Percentiles rank a stretch among this genome's conserved stretches.
Evolutionary conservation across 805 yeast genomes (phyloP).

Genomic region (Wickerhamiella cacticola): DNA sequence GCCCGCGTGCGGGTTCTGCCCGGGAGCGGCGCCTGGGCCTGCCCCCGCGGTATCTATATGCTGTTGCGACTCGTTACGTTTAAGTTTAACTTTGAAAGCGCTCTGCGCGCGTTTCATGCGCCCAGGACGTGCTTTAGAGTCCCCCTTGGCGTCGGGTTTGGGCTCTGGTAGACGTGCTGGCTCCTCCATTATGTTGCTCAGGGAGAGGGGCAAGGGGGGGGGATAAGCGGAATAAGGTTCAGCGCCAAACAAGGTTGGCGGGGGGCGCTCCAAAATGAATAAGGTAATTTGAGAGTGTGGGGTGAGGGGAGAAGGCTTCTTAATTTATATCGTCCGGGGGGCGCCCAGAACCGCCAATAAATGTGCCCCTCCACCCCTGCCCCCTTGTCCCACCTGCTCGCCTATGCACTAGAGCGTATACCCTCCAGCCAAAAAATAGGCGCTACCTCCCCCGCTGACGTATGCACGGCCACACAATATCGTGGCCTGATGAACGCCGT

Average conservation of each 20-base stretch:
- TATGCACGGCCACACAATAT: constrained; percentile 10
- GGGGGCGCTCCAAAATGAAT: not conserved
- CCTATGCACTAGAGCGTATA: too few species aligned
- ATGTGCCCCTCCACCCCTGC: too few species aligned
- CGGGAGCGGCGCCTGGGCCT: too few species aligned
- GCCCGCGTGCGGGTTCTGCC: too few species aligned
- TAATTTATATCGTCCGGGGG: too few species aligned
- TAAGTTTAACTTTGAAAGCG: constrained; percentile 6
- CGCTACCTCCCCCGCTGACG: not conserved
- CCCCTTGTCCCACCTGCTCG: too few species aligned
- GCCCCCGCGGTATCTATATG: not conserved
- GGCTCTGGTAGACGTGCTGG: not conserved
- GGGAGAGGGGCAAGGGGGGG: not conserved
- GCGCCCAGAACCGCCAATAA: too few species aligned
- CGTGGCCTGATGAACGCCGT: constrained; percentile 13
- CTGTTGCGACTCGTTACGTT: constrained; percentile 3
- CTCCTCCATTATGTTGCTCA: constrained; percentile 3
- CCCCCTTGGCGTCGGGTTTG: too few species aligned
- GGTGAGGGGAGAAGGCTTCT: too few species aligned
- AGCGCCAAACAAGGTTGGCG: not conserved
- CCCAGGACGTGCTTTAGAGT: constrained; percentile 7
- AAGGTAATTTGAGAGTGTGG: not conserved
- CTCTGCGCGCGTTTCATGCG: constrained; percentile 12
- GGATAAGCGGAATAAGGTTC: not conserved
- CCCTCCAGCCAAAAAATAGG: too few species aligned